Base-by-base conservation (phyloP, 257 asterid genomes). In the Solanum chmielewskii region DNA sequence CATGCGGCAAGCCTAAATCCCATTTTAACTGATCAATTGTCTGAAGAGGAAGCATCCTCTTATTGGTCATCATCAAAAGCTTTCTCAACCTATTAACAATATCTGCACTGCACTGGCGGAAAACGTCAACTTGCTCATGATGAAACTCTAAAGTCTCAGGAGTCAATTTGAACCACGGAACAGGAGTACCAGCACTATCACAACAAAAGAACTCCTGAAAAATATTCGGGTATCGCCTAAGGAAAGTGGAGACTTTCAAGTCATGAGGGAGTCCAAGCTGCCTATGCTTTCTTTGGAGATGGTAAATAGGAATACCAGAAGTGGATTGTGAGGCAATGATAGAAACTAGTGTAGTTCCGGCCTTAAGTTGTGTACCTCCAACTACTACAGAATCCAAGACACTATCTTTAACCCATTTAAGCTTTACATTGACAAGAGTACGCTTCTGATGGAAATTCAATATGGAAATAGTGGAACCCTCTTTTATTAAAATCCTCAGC, bases 11-110 rank as follows among this genome's bases (percentile, higher is more conserved):
- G 1, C 96, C 98, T 74, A 97, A 87, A 86, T 95, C 99, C 98
- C 98, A 97, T 85, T 94, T 93, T 47, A 97, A 87, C 91, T 95
- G 98, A 88, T 95, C 98, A 83, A 97, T 88, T 9, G 98, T 93
- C 62, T 93, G 98, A 68, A 97, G 78, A 73, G 99, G 99, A 77
- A 96, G 98, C 71, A 87, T 88, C 86, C 93, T 92, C 75, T 92
- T 89, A 73, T 89, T 92, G 23, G 96, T 93, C 78, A 97, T 92
- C 99, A 97, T 94, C 87, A 96, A 93, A 88, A 97, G 81, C 88
- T 94, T 97, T 49, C 89, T 93, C 86, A 95, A 89, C 93, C 98
- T 90, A 76, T 86, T 92, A 88, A 95, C 88, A 71, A 94, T 93
- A 91, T 97, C 98, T 3, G 76, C 89, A 62, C 85, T 86, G 86